These are phyloP conservation scores for Bimuria novae-zelandiae DNA, from an alignment of 2,329 filamentous ascomycete species.

Conservation along the genomic window DNA sequence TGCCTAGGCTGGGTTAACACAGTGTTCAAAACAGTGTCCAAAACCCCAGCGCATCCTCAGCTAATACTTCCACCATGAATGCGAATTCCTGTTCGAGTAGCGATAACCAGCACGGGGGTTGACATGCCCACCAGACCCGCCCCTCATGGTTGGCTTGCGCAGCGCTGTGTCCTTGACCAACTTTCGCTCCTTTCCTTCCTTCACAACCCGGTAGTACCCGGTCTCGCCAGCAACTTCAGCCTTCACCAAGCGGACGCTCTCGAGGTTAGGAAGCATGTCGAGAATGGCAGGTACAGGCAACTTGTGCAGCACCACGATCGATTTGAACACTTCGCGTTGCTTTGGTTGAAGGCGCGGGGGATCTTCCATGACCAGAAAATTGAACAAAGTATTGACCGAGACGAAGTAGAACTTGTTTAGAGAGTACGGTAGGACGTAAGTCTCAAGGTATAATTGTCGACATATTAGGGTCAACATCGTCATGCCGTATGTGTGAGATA, in stretches of 20 bases:
- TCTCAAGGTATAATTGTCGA: constrained; percentile 38
- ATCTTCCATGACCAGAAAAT: constrained; percentile 31
- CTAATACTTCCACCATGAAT: too few species aligned
- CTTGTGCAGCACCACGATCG: constrained; percentile 21
- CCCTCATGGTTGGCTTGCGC: background rate
- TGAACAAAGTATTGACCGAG: constrained; percentile 29
- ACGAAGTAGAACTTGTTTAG: constrained; percentile 30
- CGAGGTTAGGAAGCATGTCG: constrained; percentile 23
- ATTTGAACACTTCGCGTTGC: constrained; percentile 27
- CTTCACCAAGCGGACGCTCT: constrained; percentile 16
- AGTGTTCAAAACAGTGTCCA: too few species aligned
- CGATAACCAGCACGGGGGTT: background rate
- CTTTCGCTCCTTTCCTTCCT: background rate
- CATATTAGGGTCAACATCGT: constrained; percentile 32
- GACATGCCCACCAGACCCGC: background rate
- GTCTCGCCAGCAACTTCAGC: too few species aligned
- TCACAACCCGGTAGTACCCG: background rate
- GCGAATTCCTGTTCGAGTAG: too few species aligned
- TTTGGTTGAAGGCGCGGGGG: constrained; percentile 17
- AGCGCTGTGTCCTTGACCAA: background rate
- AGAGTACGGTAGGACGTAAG: constrained; percentile 29
- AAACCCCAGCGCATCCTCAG: too few species aligned
- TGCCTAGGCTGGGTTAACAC: too few species aligned
- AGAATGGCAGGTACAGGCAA: constrained; percentile 25
- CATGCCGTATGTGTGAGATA: constrained; percentile 14